Base-by-base conservation (phyloP, 2,329 filamentous ascomycete species). In the Phaeomoniella chlamydospora region DNA sequence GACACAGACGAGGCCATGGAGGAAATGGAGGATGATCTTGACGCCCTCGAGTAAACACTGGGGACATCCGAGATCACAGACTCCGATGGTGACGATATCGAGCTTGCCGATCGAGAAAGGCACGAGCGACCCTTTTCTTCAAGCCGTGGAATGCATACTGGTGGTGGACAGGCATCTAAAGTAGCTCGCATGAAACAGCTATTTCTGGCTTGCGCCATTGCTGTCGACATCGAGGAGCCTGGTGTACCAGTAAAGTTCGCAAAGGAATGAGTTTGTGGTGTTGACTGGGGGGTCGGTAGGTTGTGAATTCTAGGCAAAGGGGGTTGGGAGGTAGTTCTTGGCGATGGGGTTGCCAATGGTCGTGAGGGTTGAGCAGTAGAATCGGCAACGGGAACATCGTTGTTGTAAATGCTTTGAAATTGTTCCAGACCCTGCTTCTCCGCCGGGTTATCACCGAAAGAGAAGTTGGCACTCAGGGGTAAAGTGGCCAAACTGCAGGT, bases 21-120 rank as follows among this genome's bases (percentile, higher is more conserved):
- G 4, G 59, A 63, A 33, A 62, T 55, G 3, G 60, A 62, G 4
- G 59, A 63, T 13, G 61, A 72, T 52, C 70, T 67, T 56, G 68
- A 72, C 52, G 53, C 58, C 45, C 58, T 59, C 44, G 67, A 63
- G 42, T 69, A 70, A 40, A 71, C 58, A 11, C 64, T 64, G 22
- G 69, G 72, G 37, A 62, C 62, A 50, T 77, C 73, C 17, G 72
- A 75, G 22, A 75, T 55, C 66, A 76, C 72, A 19, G 73, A 77
- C 43, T 76, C 72, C n/a, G 74, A 73, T 31, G 66, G 71, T 5
- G 64, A 69, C 14, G 54, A 54, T 31, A 64, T 69, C 3, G 70
- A 73, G 16, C 63, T 61, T 15, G 66, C 37, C 60, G 67, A 38
- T 64, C 62, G 43, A 65, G 53, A 40, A 65, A 70, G 13, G 49